Evolutionary conservation across 2,329 filamentous ascomycete genomes (phyloP), one percentile per base, ranked within the genome.

Genomic region (Lasiodiplodia hormozganensis): DNA sequence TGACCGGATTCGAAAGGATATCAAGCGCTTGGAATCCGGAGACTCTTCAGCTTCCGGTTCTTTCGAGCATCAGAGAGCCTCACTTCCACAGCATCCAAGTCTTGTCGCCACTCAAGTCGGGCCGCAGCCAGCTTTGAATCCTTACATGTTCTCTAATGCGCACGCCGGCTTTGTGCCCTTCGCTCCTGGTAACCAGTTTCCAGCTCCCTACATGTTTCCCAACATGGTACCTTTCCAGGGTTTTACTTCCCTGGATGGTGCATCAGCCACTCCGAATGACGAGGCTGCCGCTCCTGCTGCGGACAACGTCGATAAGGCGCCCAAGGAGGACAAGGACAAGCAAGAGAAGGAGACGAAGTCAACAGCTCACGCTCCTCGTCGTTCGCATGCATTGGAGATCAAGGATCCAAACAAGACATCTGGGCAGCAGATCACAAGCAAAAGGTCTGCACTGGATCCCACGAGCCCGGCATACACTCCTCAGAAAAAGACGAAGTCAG

Each of bases 381-480:
- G 79, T 21, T 81, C 79, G 18, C 77, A 78, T 67, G 79, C 79
- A 25, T 74, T 81, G 23, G 76, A 79, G 70, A 81, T 81, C 74
- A 80, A 80, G 62, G 74, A 76, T n/a, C 79, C 78, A 7, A 74
- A 70, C 12, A 78, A 73, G 70, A 74, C 76, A 68, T 72, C 69
- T 10, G 64, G 65, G 51, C 47, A 57, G 16, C 40, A 51, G 16
- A 34, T 34, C 47, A 65, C 49, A 12, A 10, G 65, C 18, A 58
- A 67, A 21, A 36, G 58, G 8, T 79, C 78, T 14, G 70, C 69
- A 23, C 70, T 81, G n/a, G 76, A 81, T 51, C 79, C 79, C 10
- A 78, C 78, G 71, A 80, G 78, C 36, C 79, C 79, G 8, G 80
- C 77, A 3, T 81, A 80, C 54, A 77, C 80, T 69, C 79, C 79